Conservation (phyloP, 2,329 filamentous ascomycete species). For the Graphilbum ipis-grandicollis region DNA sequence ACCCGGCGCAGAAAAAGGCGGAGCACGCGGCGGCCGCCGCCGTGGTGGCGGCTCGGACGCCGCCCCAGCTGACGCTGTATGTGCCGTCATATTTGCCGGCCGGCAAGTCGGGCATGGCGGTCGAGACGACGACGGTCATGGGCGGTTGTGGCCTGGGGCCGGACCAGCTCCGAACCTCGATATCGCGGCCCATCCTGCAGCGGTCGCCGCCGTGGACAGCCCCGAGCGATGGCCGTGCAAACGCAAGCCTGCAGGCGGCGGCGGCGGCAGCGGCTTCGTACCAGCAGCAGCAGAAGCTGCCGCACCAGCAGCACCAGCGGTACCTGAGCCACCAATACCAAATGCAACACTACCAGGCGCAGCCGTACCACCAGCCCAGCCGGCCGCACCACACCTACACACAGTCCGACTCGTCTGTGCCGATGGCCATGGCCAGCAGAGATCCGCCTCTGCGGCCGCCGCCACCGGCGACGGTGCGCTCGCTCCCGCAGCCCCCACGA, state of each 20-base stretch:
- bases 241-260: not conserved
- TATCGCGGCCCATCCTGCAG: not conserved
- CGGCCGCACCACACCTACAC: not conserved
- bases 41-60: too few relatives aligned
- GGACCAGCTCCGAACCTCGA: not conserved
- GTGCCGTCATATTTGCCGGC: not conserved
- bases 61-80: too few relatives aligned
- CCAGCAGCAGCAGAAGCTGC: not conserved
- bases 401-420: not conserved
- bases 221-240: not conserved
- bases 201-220: not conserved
- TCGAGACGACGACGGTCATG: too few relatives aligned
- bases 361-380: not conserved
- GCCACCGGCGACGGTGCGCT: slow-evolving; percentile 1
- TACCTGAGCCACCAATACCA: not conserved
- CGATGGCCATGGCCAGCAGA: too few relatives aligned
- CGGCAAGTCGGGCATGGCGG: too few relatives aligned
- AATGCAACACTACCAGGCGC: not conserved
- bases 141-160: not conserved
- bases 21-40: too few relatives aligned
- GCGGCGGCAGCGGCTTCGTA: not conserved
- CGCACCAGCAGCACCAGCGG: not conserved
- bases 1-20: not conserved
- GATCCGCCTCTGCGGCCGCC: slow-evolving; percentile 1
- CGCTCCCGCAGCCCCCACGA: slow-evolving; percentile 5